Conservation (phyloP, 73 alveolate species). For the Tetrahymena thermophila region DNA sequence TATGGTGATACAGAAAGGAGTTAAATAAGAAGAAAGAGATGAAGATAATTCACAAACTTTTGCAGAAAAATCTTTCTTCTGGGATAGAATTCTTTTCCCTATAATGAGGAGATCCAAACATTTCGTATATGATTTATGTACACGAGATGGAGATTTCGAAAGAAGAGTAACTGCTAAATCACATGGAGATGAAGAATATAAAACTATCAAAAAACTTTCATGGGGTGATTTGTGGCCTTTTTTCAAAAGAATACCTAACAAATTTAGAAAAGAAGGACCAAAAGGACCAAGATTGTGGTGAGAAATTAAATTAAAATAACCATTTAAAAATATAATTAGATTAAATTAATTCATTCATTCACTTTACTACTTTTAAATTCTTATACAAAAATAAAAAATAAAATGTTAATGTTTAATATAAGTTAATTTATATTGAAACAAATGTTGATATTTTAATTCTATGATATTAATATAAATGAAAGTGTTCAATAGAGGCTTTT, state of each 20-base stretch:
- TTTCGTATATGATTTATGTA: constrained; percentile 60
- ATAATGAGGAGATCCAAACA: constrained; percentile 47
- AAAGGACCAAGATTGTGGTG: constrained; percentile 1
- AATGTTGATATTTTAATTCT: too few relatives aligned
- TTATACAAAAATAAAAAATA: too few relatives aligned
- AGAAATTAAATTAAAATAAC: neutral
- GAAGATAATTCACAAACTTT: constrained; percentile 27
- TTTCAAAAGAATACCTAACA: neutral
- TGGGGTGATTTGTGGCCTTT: neutral
- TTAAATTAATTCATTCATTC: neutral
- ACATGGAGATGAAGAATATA: neutral
- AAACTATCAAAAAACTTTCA: neutral
- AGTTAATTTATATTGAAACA: too few relatives aligned
- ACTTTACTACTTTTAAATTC: neutral
- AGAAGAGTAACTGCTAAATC: constrained; percentile 17
- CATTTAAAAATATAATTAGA: neutral
- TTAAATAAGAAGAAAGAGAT: neutral
- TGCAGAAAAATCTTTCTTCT: constrained; percentile 56
- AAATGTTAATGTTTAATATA: too few relatives aligned
- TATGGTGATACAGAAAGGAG: constrained; percentile 41
- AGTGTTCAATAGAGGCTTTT: too few relatives aligned
- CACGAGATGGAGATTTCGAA: constrained; percentile 54
- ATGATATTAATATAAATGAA: too few relatives aligned
- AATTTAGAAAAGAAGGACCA: neutral
- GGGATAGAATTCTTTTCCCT: constrained; percentile 61